phyloP scores from a whole-genome alignment of 2,329 filamentous ascomycete genomes.

The Colletotrichum sp. region DNA sequence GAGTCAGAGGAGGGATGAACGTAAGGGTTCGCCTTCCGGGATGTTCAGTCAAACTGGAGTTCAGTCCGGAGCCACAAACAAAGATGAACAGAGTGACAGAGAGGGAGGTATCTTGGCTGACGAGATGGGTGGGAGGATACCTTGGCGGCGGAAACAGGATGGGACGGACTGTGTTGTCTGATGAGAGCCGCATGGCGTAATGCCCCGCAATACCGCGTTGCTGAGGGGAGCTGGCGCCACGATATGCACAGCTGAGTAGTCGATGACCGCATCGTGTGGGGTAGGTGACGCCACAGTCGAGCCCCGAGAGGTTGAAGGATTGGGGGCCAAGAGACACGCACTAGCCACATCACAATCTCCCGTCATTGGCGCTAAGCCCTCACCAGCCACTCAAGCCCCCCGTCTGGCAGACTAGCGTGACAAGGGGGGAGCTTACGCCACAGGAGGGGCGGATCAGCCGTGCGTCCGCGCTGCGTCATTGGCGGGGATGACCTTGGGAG shows the following conservation, averaged over 20 bases:
- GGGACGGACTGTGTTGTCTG: neutral
- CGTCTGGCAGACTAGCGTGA: neutral
- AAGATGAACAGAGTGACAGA: neutral
- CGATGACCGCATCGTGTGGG: conserved; percentile 23
- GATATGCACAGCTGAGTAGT: neutral
- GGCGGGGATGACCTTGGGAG: neutral
- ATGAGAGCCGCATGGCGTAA: conserved; percentile 22
- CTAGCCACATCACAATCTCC: neutral
- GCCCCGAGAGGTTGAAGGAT: neutral
- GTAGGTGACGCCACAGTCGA: conserved; percentile 22
- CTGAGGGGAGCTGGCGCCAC: neutral
- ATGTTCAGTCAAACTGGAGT: neutral
- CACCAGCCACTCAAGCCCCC: neutral
- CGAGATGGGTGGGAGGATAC: neutral
- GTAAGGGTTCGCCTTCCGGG: neutral
- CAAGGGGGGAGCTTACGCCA: conserved; percentile 11
- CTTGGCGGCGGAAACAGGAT: neutral
- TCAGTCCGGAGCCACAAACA: neutral
- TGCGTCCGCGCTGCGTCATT: conserved; percentile 20
- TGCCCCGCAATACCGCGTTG: conserved; percentile 10
- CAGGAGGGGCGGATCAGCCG: neutral
- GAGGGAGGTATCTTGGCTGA: neutral
- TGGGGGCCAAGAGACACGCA: neutral
- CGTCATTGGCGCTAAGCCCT: neutral
- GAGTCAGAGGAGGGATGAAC: neutral